Evolutionary conservation across 2,329 filamentous ascomycete genomes (phyloP), one percentile per base, ranked within the genome.

Genomic region (Trichoderma sp.): DNA sequence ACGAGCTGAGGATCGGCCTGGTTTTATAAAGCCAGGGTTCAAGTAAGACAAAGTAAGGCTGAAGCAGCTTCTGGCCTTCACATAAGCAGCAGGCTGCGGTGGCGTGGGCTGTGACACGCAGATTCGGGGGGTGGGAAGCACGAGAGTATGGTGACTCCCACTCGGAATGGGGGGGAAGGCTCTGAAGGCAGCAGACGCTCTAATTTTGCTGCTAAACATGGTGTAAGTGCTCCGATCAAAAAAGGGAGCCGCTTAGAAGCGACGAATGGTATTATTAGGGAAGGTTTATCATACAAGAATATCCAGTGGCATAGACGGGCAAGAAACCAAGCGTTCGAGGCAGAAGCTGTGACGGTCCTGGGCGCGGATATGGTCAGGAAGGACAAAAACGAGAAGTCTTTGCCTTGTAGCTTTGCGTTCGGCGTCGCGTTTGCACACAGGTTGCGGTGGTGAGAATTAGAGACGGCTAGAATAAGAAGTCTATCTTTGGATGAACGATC

Each of bases 401-500:
- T 48, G 42, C 0, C 42, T 48, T 4, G 19, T 22, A 37, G 27
- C 19, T 64, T 29, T 56, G 35, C 12, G 34, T 48, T 39, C 9
- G n/a, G 64, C 9, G 34, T 42, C 39, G 34, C 34, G 56, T 39
- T 34, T 32, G 45, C n/a, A 53, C 35, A 50, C 19, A 15, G 9
- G 22, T n/a, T 29, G 22, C 25, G 27, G 29, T 39, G 17, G 59
- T 29, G 50, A 61, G 25, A 35, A 64, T 42, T 34, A 50, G n/a
- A 17, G 19, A 61, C 12, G 35, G 32, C 52, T 50, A 37, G 37
- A 64, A 50, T 56, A 68, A 58, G 52, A 64, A 68, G 66, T 68
- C 66, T 69, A 57, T 69, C 64, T 67, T 67, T 63, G 64, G 64
- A 56, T 57, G 63, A 69, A 48, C 53, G 48, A 67, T 69, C 67